Base-by-base conservation (phyloP, 176 grass and related monocot genomes). In the Musa troglodytarum region DNA sequence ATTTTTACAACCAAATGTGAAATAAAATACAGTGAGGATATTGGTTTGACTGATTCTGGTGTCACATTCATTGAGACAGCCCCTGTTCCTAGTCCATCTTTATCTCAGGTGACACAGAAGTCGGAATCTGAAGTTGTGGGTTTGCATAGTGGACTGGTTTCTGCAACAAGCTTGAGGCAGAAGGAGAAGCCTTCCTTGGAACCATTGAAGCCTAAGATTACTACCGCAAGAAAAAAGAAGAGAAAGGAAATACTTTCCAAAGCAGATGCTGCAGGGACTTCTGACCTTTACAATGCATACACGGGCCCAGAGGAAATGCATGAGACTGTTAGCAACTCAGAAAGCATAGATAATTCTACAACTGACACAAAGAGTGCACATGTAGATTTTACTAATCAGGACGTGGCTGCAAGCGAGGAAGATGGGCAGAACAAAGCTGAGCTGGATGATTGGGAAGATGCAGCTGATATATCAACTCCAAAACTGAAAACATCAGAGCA, bases 231-330 rank as follows among this genome's bases (percentile, higher is more conserved):
- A 56, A 97, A 76, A 80, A 93, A 90, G 75, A 82, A 79, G 13
- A 82, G 74, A 72, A 97, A 87, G 80, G 90, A 97, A 85, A 88
- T 97, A 76, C 88, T 90, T 71, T 88, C 86, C 22, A 97, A 93
- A 84, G 93, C 93, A 71, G 93, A 97, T 90, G 93, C 93, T 21
- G 93, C 90, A 8, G 93, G 90, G 67, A 82, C 56, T 71, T 90
- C 90, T 74, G 93, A 97, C 78, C 86, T 97, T 82, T 97, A 97
- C 74, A 97, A 89, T 80, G 93, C 93, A 68, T 97, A 93, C 72
- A 97, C 90, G 55, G 88, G 93, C 52, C 87, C 90, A 22, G 83
- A 97, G 68, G 93, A 97, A 78, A 90, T 83, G 15, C 29, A 72
- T 13, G 87, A 92, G 70, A 63, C 52, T 77, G 29, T 50, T 56